Evolutionary conservation across 805 yeast genomes (phyloP).

Genomic region (Ogataea parapolymorpha): DNA sequence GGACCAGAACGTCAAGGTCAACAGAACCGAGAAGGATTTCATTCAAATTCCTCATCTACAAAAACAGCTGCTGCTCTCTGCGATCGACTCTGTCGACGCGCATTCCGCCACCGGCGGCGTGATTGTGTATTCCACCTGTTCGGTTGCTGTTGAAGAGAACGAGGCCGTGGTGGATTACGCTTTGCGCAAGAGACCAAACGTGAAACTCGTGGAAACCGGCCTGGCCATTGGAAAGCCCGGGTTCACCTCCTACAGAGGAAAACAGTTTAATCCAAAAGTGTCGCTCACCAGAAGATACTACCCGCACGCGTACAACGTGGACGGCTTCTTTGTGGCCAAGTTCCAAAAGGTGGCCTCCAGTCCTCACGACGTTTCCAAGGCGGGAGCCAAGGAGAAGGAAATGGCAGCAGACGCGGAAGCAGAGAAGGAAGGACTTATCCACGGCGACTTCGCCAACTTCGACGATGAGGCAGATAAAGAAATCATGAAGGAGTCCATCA

Average conservation of each 20-base stretch:
- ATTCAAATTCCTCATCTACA: constrained; percentile 95
- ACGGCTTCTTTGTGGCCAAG: constrained; percentile 97
- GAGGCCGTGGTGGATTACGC: constrained; percentile 99
- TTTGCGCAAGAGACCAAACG: constrained; percentile 92
- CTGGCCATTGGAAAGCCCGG: constrained; percentile 95
- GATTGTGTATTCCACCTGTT: constrained; percentile 96
- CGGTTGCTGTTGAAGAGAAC: constrained; percentile 96
- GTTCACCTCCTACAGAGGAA: constrained; percentile 89
- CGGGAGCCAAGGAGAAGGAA: constrained; percentile 87
- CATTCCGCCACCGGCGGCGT: constrained; percentile 88
- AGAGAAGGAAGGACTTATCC: constrained; percentile 71
- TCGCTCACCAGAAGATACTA: constrained; percentile 90
- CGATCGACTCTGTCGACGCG: constrained; percentile 97
- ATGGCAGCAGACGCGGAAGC: constrained; percentile 76
- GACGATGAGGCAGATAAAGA: constrained; percentile 72
- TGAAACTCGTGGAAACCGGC: constrained; percentile 88
- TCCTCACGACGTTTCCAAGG: constrained; percentile 78
- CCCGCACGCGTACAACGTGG: constrained; percentile 98
- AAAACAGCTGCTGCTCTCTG: constrained; percentile 87
- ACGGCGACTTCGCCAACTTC: constrained; percentile 83
- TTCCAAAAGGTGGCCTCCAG: constrained; percentile 87
- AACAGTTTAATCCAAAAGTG: constrained; percentile 74
- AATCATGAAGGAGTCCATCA: constrained; percentile 66
- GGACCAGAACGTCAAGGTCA: constrained; percentile 90
- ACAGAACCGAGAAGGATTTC: constrained; percentile 94